Evolutionary conservation across 208 protist genomes (phyloP), one percentile per base, ranked within the genome.

Genomic region (Borovskyia barvae): DNA sequence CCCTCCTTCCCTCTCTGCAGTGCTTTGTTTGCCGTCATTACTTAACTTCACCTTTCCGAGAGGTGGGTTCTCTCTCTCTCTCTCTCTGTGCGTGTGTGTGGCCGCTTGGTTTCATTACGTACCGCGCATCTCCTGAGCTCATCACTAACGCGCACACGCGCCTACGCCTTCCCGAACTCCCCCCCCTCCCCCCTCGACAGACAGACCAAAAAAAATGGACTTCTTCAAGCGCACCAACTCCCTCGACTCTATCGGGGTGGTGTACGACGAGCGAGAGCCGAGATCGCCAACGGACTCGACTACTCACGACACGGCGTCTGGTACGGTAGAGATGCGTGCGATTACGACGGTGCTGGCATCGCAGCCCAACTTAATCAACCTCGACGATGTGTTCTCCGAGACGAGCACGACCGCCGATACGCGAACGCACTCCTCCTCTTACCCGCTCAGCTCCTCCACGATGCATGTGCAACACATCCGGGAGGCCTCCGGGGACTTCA

Each of bases 401-500:
- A 67, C 72, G 11, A 79, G 57, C 30, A 82, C 72, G 19, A 81
- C 75, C 11, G 67, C 62, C 0, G 76, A 81, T 47, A 75, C 63
- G 0, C 73, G 61, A 24, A 73, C 68, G 25, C 61, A 72, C 29
- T 77, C 62, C 36, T 77, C 66, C 0, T 70, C 66, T 2, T 64
- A 72, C 59, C 57, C 51, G 35, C 45, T 72, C 37, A 63, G 35
- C 15, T 43, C 64, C 9, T 65, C 62, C n/a, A 45, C 58, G 17
- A 45, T 73, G 15, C 59, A 56, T 40, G 61, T 84, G 25, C 67
- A 75, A n/a, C 71, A 75, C 36, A 30, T 66, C 37, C 58, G 66
- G 12, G 55, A 77, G 35, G 41, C 69, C 24, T 75, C 70, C 9
- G 57, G 77, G 22, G 66, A 80, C 30, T 87, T 87, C 69, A 84